Percentiles rank a stretch among this genome's conserved stretches.
Evolutionary conservation across 305 asterid genomes (phyloP).

Genomic region (Fraxinus platypoda): DNA sequence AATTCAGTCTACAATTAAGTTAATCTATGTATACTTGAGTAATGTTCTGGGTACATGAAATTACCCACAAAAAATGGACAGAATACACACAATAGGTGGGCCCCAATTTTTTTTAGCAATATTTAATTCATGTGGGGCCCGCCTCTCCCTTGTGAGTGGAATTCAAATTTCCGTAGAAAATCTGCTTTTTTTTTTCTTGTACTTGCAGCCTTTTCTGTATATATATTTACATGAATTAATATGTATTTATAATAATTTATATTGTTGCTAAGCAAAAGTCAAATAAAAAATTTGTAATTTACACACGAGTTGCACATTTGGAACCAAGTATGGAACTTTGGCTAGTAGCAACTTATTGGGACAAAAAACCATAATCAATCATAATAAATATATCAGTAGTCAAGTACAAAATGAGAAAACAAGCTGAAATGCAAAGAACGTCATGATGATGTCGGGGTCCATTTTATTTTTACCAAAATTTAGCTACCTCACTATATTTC

Average conservation of each 20-base stretch:
- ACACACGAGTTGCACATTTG: background rate
- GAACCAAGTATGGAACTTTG: background rate
- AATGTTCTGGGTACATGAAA: no score
- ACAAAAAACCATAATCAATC: background rate
- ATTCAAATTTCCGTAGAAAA: no score
- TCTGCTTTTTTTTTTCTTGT: no score
- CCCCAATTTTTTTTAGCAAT: no score
- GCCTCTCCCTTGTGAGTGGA: no score
- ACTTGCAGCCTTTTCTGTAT: no score
- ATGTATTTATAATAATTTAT: background rate
- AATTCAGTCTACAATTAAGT: background rate
- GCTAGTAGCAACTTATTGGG: background rate
- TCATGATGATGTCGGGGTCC: background rate
- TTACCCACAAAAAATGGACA: no score
- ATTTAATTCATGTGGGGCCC: no score
- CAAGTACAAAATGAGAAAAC: background rate
- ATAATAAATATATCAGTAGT: background rate
- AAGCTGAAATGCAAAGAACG: background rate
- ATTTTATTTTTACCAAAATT: background rate
- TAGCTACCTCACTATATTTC: slow-evolving; percentile 17
- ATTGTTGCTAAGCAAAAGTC: background rate
- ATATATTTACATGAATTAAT: background rate
- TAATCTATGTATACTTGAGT: no score
- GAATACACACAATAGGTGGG: no score
- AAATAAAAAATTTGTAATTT: background rate